These are phyloP conservation scores for Proteromonas lacertae DNA, from an alignment of 352 stramenopile genomes.

Conservation along the genomic window DNA sequence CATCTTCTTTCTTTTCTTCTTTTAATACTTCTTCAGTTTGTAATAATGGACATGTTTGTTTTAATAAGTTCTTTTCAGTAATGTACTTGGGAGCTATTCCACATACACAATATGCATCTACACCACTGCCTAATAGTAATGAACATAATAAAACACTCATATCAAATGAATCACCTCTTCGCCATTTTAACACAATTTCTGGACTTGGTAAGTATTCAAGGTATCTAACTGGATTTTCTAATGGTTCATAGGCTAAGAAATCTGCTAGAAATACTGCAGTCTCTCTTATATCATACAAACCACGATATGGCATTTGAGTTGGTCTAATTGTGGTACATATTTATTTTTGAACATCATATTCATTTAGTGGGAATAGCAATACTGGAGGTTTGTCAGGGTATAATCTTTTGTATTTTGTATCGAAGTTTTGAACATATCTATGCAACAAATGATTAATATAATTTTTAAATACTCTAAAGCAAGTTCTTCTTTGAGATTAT, in stretches of 20 bases:
- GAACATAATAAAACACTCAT: constrained; percentile 40
- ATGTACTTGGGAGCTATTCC: constrained; percentile 44
- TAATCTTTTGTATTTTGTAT: too few species aligned
- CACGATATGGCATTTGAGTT: constrained; percentile 44
- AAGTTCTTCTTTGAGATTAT: constrained; percentile 47
- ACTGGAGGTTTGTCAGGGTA: constrained; percentile 30
- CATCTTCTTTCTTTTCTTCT: too few species aligned
- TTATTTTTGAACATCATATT: constrained; percentile 57
- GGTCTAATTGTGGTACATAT: constrained; percentile 62
- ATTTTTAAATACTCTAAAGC: constrained; percentile 60
- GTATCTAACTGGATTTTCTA: constrained; percentile 29
- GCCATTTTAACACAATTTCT: constrained; percentile 38
- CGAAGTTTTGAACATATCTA: too few species aligned
- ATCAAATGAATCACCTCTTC: constrained; percentile 56
- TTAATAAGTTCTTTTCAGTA: constrained; percentile 48
- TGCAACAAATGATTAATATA: too few species aligned
- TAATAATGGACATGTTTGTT: constrained; percentile 23
- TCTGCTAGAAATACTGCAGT: constrained; percentile 43
- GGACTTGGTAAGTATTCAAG: constrained; percentile 28
- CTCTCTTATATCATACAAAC: constrained; percentile 49
- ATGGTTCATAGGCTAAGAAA: constrained; percentile 73
- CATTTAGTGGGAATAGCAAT: constrained; percentile 51
- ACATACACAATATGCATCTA: constrained; percentile 65
- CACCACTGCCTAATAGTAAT: constrained; percentile 46
- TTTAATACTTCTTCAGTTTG: too few species aligned